Evolutionary conservation across 2,329 filamentous ascomycete species (phyloP), one percentile per base, ranked within the genome.

Genomic region (Paracoccidioides brasiliensis): DNA sequence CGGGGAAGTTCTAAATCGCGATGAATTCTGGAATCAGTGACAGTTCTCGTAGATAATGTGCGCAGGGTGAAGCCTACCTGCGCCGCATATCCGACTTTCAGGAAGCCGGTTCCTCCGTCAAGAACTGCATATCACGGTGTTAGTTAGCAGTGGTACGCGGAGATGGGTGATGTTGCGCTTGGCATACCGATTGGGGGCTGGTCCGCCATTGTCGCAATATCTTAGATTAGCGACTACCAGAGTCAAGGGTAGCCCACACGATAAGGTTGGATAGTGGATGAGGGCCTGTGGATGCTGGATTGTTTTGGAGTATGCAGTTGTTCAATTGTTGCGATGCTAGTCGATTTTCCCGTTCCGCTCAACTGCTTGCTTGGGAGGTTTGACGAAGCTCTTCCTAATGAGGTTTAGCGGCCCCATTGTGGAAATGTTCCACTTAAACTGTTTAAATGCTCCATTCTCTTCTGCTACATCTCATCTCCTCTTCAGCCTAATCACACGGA

Each of bases 61-160:
- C 59, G 58, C 58, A 12, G 41, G 37, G 35, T 45, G 38, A 15
- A 32, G 10, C 46, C 51, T 74, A 86, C 83, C 77, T 85, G 90
- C 68, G 86, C 93, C 69, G 93, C 93, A 78, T 97, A 98, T 73
- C 93, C 93, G 76, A 95, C 93, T 78, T 98, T 98, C 74, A 98
- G 86, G 81, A 98, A 98, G 75, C 93, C 93, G 71, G 93, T 98
- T 75, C 93, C 93, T 81, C 93, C 93, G 80, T 98, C 93, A 81
- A 98, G 91, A 71, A 98, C 93, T 97, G 71, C 56, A 59, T 58
- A 49, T 52, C 57, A 60, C 52, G 45, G 54, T 54, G 66, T 69
- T 65, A 70, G 66, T 62, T 65, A 70, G 66, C 61, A 61, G 62
- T 56, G 60, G 61, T 60, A 15, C 58, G 56, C 56, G 57, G 56